Conservation (phyloP, 768 basidiomycete species). For the Kwoniella newhampshirensis region DNA sequence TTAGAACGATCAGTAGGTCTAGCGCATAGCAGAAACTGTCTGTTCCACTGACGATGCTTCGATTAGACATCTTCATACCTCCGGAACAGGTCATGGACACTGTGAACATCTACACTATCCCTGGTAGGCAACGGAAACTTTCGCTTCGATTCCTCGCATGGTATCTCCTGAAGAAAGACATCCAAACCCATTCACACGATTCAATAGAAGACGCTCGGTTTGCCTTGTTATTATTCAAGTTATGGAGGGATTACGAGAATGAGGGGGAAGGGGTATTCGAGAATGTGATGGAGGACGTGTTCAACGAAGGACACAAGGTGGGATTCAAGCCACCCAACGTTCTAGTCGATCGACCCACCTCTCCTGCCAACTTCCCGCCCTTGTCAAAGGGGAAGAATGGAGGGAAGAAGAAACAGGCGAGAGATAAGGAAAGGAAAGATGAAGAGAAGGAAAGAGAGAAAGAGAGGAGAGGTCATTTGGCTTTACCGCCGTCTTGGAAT, state of each 20-base stretch:
- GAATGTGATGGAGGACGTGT: constrained; percentile 70
- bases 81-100: constrained; percentile 95
- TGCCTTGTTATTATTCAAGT: constrained; percentile 79
- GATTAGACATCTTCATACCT: constrained; percentile 87
- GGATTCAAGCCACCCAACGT: constrained; percentile 35
- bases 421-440: neutral
- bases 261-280: constrained; percentile 69
- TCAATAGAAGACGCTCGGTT: constrained; percentile 96
- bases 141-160: constrained; percentile 91
- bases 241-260: constrained; percentile 64
- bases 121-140: constrained; percentile 75
- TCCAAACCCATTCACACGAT: constrained; percentile 92
- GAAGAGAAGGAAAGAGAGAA: constrained; percentile 3
- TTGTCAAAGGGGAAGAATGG: neutral
- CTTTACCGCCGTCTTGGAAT: neutral
- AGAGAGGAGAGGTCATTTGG: neutral
- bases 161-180: constrained; percentile 86
- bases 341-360: constrained; percentile 7
- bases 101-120: constrained; percentile 90
- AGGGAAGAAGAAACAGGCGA: neutral
- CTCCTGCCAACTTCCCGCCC: constrained; percentile 10
- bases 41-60: neutral
- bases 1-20: constrained; percentile 90
- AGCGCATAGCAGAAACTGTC: neutral
- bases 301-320: constrained; percentile 54